Evolutionary conservation across 805 yeast genomes (phyloP).

Genomic region (Vanderwaltozyma polyspora): DNA sequence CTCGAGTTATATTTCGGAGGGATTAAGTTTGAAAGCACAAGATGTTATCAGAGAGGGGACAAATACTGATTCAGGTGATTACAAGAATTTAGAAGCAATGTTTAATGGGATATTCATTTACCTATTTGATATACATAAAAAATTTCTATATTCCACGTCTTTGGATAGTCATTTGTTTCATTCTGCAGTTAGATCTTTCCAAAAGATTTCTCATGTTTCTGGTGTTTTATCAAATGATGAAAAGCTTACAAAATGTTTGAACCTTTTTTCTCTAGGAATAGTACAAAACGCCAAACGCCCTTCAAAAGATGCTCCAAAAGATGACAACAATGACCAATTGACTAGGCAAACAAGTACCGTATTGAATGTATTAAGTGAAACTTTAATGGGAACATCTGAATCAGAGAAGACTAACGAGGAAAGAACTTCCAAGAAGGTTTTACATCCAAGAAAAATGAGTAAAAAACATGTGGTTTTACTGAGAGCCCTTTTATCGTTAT

Average conservation of each 20-base stretch:
- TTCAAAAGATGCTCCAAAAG: not conserved
- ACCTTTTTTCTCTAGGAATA: constrained; percentile 36
- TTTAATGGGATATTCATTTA: constrained; percentile 29
- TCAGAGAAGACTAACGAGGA: not conserved
- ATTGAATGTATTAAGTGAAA: constrained; percentile 16
- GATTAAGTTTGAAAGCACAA: constrained; percentile 30
- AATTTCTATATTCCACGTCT: constrained; percentile 46
- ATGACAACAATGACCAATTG: not conserved
- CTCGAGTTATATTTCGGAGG: constrained; percentile 50
- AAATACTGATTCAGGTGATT: not conserved
- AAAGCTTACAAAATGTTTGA: constrained; percentile 47
- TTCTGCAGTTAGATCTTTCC: constrained; percentile 56
- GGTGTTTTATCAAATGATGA: constrained; percentile 55
- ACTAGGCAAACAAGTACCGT: constrained; percentile 2
- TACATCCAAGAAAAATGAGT: constrained; percentile 38
- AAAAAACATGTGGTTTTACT: constrained; percentile 65
- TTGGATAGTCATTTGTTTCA: constrained; percentile 65
- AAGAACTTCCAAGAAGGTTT: constrained; percentile 4
- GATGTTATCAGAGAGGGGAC: not conserved
- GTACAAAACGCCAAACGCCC: constrained; percentile 39
- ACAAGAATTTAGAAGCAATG: constrained; percentile 10
- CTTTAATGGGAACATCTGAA: constrained; percentile 7
- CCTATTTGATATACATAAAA: constrained; percentile 35
- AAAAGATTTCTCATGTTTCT: constrained; percentile 69
- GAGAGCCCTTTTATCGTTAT: constrained; percentile 67